phyloP scores from a whole-genome alignment of 176 grass and related monocot species.

The Cenchrus purpureus region DNA sequence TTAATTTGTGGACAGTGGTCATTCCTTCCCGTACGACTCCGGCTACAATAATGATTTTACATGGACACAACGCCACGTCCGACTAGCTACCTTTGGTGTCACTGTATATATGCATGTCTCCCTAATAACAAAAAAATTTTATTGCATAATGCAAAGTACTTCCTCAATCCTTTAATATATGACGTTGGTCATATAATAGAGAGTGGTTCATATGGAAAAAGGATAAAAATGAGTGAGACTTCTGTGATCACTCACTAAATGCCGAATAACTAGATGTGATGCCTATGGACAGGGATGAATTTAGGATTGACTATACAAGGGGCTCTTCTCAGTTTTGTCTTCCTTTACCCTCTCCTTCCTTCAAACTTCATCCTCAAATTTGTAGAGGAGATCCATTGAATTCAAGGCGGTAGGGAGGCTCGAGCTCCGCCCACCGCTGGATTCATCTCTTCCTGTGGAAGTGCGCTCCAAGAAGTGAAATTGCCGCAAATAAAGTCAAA shows the following conservation, averaged over 20 bases:
- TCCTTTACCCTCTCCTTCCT: too few relatives aligned
- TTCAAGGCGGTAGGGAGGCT: too few relatives aligned
- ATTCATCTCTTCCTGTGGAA: not conserved
- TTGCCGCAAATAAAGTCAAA: not conserved
- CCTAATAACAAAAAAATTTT: not conserved
- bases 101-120: not conserved
- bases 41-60: not conserved
- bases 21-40: constrained; percentile 29
- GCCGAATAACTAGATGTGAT: not conserved
- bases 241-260: not conserved
- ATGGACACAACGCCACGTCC: constrained; percentile 26
- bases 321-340: too few relatives aligned
- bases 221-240: not conserved
- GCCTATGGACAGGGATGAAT: too few relatives aligned
- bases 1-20: constrained; percentile 25
- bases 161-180: too few relatives aligned
- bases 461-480: not conserved
- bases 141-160: not conserved
- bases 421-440: too few relatives aligned
- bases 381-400: too few relatives aligned
- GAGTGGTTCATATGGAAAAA: not conserved
- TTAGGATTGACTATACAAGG: too few relatives aligned
- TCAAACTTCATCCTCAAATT: too few relatives aligned
- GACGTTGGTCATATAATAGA: too few relatives aligned
- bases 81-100: not conserved